Evolutionary conservation across 495 filamentous ascomycete species (phyloP).

Genomic region (Aspergillus ellipticus): DNA sequence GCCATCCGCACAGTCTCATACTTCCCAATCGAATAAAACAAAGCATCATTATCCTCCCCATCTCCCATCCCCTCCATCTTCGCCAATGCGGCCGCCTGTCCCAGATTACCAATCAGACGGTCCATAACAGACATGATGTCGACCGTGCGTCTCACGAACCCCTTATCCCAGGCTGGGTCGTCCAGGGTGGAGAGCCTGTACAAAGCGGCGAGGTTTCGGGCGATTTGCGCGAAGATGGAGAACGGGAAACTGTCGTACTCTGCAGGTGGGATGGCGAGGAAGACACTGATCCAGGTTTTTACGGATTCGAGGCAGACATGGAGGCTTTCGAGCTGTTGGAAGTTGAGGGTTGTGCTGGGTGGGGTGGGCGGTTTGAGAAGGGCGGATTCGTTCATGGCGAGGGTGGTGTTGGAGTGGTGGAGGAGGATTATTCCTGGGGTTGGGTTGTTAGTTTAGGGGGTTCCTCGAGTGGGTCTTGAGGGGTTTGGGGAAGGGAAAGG

Average conservation of each 20-base stretch:
- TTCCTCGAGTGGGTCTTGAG: neutral
- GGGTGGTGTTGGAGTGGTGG: neutral
- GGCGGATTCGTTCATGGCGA: neutral
- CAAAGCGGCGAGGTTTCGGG: neutral
- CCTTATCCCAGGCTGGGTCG: neutral
- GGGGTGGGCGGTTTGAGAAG: slow-evolving; percentile 1
- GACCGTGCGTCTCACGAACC: neutral
- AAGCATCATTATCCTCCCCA: neutral
- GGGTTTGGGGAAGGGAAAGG: neutral
- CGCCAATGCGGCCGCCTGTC: neutral
- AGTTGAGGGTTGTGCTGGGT: neutral
- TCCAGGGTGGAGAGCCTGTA: neutral
- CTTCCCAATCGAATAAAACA: slow-evolving; percentile 1
- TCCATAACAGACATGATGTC: neutral
- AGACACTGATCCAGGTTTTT: slow-evolving; percentile 7
- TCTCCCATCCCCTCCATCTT: neutral
- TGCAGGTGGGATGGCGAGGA: slow-evolving; percentile 1
- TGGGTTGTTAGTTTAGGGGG: neutral
- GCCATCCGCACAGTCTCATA: neutral
- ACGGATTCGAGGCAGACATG: slow-evolving; percentile 1
- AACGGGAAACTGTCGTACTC: slow-evolving; percentile 4
- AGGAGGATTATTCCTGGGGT: slow-evolving; percentile 1
- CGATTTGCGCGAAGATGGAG: neutral
- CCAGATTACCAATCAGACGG: neutral
- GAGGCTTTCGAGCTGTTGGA: slow-evolving; percentile 3